A percentile compares a stretch with the other conserved stretches of the same genome.
Conservation (phyloP, 257 asterid genomes). For the Sherardia arvensis region DNA sequence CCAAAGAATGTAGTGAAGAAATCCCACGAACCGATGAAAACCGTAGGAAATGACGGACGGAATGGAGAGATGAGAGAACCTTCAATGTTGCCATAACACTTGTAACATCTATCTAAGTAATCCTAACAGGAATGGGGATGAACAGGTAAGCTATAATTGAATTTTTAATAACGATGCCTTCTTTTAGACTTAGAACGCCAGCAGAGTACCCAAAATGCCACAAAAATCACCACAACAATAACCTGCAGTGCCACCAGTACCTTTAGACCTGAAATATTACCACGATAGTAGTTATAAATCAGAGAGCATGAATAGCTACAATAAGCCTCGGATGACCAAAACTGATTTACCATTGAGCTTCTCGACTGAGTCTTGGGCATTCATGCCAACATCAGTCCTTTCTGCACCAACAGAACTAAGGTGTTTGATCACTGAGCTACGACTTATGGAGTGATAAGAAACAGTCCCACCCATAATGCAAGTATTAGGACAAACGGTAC, state of each 20-base stretch:
- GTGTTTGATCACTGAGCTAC: slow-evolving; percentile 19
- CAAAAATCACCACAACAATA: slow-evolving; percentile 26
- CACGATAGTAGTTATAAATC: slow-evolving; percentile 15
- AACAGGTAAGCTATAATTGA: neutral
- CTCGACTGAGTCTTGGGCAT: slow-evolving; percentile 34
- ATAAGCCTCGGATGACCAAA: neutral
- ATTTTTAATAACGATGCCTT: slow-evolving; percentile 30
- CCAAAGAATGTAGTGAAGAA: slow-evolving; percentile 22
- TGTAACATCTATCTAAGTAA: neutral
- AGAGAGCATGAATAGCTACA: neutral
- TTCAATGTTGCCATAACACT: slow-evolving; percentile 8
- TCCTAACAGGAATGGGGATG: neutral
- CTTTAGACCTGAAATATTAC: slow-evolving; percentile 59
- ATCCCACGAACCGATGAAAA: slow-evolving; percentile 21
- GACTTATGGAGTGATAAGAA: slow-evolving; percentile 36
- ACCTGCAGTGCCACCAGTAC: slow-evolving; percentile 46
- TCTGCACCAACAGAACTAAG: slow-evolving; percentile 23
- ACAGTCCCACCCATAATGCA: slow-evolving; percentile 82
- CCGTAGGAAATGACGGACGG: slow-evolving; percentile 9
- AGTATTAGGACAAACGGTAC: slow-evolving; percentile 51
- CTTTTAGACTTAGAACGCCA: slow-evolving; percentile 40
- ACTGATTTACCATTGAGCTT: slow-evolving; percentile 44
- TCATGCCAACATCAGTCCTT: slow-evolving; percentile 29
- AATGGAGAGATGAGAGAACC: neutral
- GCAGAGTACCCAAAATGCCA: slow-evolving; percentile 27